These are phyloP conservation scores for Liriodendron chinense DNA, from an alignment of 164 flowering plant species.

Conservation along the genomic window DNA sequence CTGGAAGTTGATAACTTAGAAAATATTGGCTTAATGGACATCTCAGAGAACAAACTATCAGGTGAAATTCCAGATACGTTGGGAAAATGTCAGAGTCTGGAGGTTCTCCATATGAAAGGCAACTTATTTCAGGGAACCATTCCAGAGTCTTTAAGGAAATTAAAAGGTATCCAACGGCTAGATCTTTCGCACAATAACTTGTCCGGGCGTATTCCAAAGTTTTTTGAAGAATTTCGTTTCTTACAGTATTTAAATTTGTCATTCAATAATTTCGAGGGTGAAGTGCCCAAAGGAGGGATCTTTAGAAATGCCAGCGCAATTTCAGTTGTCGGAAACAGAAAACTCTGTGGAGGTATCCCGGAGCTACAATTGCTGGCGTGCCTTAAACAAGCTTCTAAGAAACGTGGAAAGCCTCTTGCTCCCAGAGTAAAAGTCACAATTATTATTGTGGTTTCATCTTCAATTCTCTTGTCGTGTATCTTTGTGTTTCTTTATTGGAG, in stretches of 20 bases:
- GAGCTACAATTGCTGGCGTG: background rate
- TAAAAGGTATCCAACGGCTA: background rate
- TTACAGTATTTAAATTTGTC: background rate
- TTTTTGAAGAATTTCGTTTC: background rate
- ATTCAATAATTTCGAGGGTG: conserved; percentile 1
- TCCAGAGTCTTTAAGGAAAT: background rate
- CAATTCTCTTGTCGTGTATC: background rate
- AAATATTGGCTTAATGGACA: too few relatives aligned
- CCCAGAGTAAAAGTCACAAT: background rate
- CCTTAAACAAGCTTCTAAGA: background rate
- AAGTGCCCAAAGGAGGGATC: background rate
- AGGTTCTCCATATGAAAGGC: too few relatives aligned
- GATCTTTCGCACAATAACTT: conserved; percentile 5
- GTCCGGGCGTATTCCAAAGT: background rate
- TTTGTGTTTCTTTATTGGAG: background rate
- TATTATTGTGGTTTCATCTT: background rate
- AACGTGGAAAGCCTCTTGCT: background rate
- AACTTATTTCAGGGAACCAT: too few relatives aligned
- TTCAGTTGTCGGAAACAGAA: conserved; percentile 2
- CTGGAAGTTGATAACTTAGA: too few relatives aligned
- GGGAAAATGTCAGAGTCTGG: too few relatives aligned
- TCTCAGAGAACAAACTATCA: too few relatives aligned
- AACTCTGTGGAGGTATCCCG: conserved; percentile 5
- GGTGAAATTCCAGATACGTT: too few relatives aligned
- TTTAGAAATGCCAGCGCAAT: conserved; percentile 1